A percentile compares a stretch with the other conserved stretches of the same genome.
These are phyloP conservation scores for Pseudopithomyces maydicus DNA, from an alignment of 2,329 filamentous ascomycete species.

Conservation along the genomic window DNA sequence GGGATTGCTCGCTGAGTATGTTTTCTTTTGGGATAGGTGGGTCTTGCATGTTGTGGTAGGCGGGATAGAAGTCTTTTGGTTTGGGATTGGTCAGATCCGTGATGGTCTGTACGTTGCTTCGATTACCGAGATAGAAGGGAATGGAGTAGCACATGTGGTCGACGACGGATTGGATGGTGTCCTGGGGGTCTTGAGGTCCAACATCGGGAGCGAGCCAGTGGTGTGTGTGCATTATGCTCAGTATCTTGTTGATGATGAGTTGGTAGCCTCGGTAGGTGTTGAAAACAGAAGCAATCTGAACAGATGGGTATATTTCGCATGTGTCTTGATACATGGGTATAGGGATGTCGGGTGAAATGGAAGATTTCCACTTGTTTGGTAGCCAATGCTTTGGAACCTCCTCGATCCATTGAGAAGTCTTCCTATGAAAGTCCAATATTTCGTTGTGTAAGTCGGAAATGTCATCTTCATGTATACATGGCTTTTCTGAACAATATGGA, in stretches of 20 bases:
- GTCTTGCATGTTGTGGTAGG: slow-evolving; percentile 1
- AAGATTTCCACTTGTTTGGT: not conserved
- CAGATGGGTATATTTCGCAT: slow-evolving; percentile 1
- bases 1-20: not conserved
- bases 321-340: not conserved
- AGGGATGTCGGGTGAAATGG: not conserved
- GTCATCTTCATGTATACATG: not conserved
- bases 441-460: not conserved
- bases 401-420: not conserved
- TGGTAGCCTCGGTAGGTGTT: slow-evolving; percentile 3
- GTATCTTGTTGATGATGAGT: not conserved
- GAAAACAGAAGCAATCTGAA: not conserved
- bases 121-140: slow-evolving; percentile 3
- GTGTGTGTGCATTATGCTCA: not conserved
- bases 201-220: not conserved
- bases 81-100: not conserved
- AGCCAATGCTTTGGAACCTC: not conserved
- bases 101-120: not conserved
- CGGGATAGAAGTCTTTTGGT: not conserved
- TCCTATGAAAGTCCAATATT: not conserved
- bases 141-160: slow-evolving; percentile 2
- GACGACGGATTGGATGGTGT: not conserved
- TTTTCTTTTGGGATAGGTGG: not conserved
- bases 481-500: not conserved
- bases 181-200: not conserved